These are phyloP conservation scores for Corylus americana DNA, from an alignment of 306 rosid genomes.

Conservation along the genomic window DNA sequence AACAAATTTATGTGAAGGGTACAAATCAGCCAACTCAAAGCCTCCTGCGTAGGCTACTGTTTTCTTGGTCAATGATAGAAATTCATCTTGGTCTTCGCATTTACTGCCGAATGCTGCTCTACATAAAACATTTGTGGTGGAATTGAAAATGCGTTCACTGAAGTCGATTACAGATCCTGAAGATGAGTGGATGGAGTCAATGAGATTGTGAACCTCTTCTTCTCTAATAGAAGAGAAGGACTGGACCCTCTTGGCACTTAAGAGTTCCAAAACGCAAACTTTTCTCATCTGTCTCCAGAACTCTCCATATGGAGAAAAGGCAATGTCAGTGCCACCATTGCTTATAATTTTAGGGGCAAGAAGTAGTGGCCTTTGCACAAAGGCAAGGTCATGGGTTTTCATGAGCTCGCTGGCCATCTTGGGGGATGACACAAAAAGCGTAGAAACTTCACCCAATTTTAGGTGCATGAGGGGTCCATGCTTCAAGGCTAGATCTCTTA, in stretches of 20 bases:
- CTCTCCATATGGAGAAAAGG: constrained; percentile 40
- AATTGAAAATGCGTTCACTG: neutral
- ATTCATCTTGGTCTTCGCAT: constrained; percentile 17
- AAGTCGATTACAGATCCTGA: constrained; percentile 32
- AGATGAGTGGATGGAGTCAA: constrained; percentile 25
- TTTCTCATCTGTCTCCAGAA: constrained; percentile 60
- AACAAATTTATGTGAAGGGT: constrained; percentile 27
- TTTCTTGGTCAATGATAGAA: constrained; percentile 3
- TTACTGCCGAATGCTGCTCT: constrained; percentile 36
- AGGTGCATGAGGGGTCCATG: constrained; percentile 56
- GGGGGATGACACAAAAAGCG: constrained; percentile 49
- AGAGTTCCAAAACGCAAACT: constrained; percentile 42
- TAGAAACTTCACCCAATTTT: constrained; percentile 38
- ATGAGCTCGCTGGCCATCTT: constrained; percentile 41
- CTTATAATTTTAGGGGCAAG: constrained; percentile 22
- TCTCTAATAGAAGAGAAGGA: constrained; percentile 44
- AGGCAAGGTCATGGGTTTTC: constrained; percentile 44
- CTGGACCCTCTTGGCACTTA: constrained; percentile 44
- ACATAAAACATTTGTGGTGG: neutral
- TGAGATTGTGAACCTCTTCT: constrained; percentile 39
- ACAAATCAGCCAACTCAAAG: constrained; percentile 37
- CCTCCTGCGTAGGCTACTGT: constrained; percentile 5
- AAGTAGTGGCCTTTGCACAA: constrained; percentile 34
- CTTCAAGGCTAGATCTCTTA: constrained; percentile 29
- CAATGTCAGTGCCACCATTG: constrained; percentile 26